Percentiles rank a stretch among this genome's conserved stretches.
phyloP scores from a whole-genome alignment of 257 asterid genomes.

The Pogostemon cablin region DNA sequence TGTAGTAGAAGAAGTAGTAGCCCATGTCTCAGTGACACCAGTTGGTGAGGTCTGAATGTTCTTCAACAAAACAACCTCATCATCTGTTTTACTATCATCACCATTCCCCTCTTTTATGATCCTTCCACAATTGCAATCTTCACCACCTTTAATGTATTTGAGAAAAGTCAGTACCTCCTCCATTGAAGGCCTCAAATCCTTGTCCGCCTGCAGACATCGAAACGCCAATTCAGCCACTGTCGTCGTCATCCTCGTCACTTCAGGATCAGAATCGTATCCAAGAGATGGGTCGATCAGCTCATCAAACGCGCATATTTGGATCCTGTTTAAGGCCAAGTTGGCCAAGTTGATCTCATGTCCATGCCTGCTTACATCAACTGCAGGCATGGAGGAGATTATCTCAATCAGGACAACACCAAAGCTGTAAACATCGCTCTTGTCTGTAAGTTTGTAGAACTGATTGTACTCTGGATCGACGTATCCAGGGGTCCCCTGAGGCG shows the following conservation, averaged over 20 bases:
- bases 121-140: background rate
- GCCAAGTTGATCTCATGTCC: background rate
- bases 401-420: background rate
- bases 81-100: background rate
- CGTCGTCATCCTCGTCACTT: slow-evolving; percentile 1
- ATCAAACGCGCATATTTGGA: background rate
- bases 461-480: background rate
- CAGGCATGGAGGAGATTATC: background rate
- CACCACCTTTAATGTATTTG: background rate
- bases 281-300: background rate
- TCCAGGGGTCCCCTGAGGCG: background rate
- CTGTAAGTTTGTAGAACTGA: background rate
- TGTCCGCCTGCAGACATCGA: background rate
- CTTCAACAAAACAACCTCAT: background rate
- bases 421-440: background rate
- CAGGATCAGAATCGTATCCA: background rate
- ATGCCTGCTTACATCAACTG: background rate
- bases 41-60: too few relatives aligned
- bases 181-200: slow-evolving; percentile 5
- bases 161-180: background rate
- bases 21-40: too few relatives aligned
- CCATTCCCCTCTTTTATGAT: background rate
- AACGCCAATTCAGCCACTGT: background rate
- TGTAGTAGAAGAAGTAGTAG: too few relatives aligned
- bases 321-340: slow-evolving; percentile 3